Evolutionary conservation across 2,329 filamentous ascomycete species (phyloP), one percentile per base, ranked within the genome.

Genomic region (Alternaria hordeiaustralica): DNA sequence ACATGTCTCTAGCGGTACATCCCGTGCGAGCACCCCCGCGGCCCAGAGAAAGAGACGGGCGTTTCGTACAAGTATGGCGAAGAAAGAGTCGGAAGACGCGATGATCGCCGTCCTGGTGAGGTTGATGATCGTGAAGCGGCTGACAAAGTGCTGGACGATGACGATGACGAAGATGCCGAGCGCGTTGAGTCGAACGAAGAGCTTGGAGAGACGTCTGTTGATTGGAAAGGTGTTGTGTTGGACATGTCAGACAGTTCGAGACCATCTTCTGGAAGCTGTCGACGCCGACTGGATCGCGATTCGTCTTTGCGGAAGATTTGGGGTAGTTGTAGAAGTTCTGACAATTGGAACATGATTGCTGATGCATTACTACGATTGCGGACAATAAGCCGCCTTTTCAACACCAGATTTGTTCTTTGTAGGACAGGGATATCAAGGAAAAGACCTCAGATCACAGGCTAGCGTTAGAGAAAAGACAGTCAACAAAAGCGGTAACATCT

Each of bases 121-220:
- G 0, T 47, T 23, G 28, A 70, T 50, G 41, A n/a, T 26, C 28
- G 30, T 53, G 20, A 20, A 69, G 36, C 30, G 62, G 55, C 3
- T 33, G 51, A 33, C 75, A 15, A 11, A 70, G 21, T 45, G 71
- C 12, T 18, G 55, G 30, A 49, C 28, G 43, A 49, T 18, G 46
- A 18, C 20, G 25, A 18, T 18, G 25, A 30, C 2, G 26, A 47
- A 55, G 13, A 72, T 69, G 5, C 55, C 46, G 20, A 75, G 68
- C 12, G 78, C 13, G 64, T 84, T 84, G 68, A 73, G 69, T 33
- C 82, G 23, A 65, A 83, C 78, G 45, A 82, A 71, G 20, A 83
- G 56, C 5, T 79, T 75, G 66, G 84, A 84, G 33, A 85, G 75
- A 26, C 81, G 78, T 26, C 80, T 77, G 68, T 83, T 84, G 13